Evolutionary conservation across 2,329 filamentous ascomycete species (phyloP).

Genomic region (Shiraia bambusicola): DNA sequence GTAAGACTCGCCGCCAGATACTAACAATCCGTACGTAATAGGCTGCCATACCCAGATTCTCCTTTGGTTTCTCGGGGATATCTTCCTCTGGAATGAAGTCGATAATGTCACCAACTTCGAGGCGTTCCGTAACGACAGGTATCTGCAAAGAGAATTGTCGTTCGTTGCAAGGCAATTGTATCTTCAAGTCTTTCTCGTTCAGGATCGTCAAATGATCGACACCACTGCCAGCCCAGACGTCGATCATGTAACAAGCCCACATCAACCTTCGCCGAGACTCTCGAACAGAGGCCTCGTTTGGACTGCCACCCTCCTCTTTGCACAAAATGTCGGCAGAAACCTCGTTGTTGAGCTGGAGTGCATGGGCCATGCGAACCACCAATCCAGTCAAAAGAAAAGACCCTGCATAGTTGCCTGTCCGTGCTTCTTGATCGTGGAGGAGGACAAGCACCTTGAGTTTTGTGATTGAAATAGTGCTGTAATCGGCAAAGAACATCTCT

Average conservation of each 20-base stretch:
- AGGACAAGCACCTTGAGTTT: constrained; percentile 35
- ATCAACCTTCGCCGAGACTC: constrained; percentile 36
- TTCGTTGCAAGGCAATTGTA: constrained; percentile 38
- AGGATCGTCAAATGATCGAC: constrained; percentile 37
- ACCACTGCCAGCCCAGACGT: constrained; percentile 39
- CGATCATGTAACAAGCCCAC: constrained; percentile 41
- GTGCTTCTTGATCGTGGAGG: constrained; percentile 36
- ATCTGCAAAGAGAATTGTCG: constrained; percentile 37
- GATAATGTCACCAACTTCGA: constrained; percentile 27
- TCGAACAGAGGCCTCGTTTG: constrained; percentile 33
- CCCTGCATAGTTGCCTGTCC: constrained; percentile 35
- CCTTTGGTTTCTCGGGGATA: constrained; percentile 29
- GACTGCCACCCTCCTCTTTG: constrained; percentile 25
- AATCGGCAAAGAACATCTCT: constrained; percentile 38
- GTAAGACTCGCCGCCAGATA: constrained; percentile 35
- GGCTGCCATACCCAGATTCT: constrained; percentile 37
- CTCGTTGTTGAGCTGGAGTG: constrained; percentile 37
- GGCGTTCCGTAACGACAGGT: constrained; percentile 30
- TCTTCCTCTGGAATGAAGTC: constrained; percentile 28
- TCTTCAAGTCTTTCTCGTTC: constrained; percentile 37
- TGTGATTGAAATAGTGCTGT: constrained; percentile 35
- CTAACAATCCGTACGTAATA: constrained; percentile 37
- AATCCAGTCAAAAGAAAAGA: constrained; percentile 36
- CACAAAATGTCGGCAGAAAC: constrained; percentile 29
- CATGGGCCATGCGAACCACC: constrained; percentile 37